Evolutionary conservation across 768 basidiomycete species (phyloP).

Genomic region (Kwoniella heveanensis): DNA sequence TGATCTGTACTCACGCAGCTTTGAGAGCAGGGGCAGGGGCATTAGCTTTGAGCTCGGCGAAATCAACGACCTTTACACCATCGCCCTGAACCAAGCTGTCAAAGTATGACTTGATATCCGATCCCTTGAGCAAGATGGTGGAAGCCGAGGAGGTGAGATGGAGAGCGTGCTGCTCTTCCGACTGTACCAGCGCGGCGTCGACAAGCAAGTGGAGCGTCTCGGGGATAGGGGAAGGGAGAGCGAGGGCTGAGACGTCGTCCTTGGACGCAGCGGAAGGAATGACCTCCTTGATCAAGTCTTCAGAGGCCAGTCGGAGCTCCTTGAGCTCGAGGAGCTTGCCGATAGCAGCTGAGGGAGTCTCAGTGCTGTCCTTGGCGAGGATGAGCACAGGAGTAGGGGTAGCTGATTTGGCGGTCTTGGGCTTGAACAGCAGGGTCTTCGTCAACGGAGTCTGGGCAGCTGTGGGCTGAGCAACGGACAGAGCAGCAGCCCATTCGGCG

Average conservation of each 20-base stretch:
- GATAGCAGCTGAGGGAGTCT: conserved; percentile 74
- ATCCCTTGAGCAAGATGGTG: conserved; percentile 77
- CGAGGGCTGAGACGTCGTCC: conserved; percentile 83
- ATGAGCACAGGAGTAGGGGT: conserved; percentile 82
- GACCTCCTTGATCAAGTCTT: conserved; percentile 83
- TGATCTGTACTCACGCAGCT: conserved; percentile 50
- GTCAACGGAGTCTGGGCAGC: conserved; percentile 14
- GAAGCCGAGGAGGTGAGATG: conserved; percentile 69
- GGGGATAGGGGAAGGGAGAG: conserved; percentile 67
- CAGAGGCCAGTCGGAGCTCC: conserved; percentile 80
- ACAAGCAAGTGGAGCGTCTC: conserved; percentile 70
- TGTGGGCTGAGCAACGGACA: conserved; percentile 53
- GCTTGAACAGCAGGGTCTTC: conserved; percentile 72
- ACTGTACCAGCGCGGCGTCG: conserved; percentile 74
- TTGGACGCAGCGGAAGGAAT: conserved; percentile 70
- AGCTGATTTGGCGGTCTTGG: conserved; percentile 89
- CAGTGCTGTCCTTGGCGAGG: conserved; percentile 80
- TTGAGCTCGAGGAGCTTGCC: conserved; percentile 71
- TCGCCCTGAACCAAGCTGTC: conserved; percentile 63
- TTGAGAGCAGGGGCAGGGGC: conserved; percentile 49
- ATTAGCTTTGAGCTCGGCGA: conserved; percentile 63
- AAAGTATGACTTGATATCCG: conserved; percentile 73
- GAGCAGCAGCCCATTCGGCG: conserved; percentile 71
- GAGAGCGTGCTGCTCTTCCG: conserved; percentile 70
- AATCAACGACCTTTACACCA: conserved; percentile 72